Evolutionary conservation across 73 alveolate genomes (phyloP), one percentile per base, ranked within the genome.

Genomic region (Paramecium caudatum): DNA sequence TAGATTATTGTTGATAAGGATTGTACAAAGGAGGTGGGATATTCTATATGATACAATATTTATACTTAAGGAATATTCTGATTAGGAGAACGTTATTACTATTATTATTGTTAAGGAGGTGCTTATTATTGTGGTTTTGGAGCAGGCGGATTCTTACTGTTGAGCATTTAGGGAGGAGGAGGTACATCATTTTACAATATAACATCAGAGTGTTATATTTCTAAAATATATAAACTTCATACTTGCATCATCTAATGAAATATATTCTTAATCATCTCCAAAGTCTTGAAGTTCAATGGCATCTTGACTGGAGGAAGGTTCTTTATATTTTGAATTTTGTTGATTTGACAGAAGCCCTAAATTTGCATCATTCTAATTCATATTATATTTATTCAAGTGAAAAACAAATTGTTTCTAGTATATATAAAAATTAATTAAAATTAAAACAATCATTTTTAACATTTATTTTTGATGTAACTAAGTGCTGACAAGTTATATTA

Each of bases 261-360:
- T 23, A 27, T 55, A 55, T 55, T 55, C 80, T 21, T 55, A 23
- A 23, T 55, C 80, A 19, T 55, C 80, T 55, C 80, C 80, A 10
- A 27, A 55, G 30, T 55, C 80, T 25, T 55, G 12, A 9, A 55
- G 9, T 55, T 55, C 80, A 55, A 23, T 27, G 30, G 23, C 80
- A 23, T 55, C 45, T 37, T 1, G 23, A 7, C 16, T 23, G 46
- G 8, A 5, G 4, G 23, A 27, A 13, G 45, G 80, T 55, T 55
- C 80, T 55, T 55, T 5, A 15, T 55, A 55, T 55, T 55, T 55
- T 27, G 15, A 16, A 21, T 55, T 55, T 27, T 37, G 30, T 55
- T 55, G 8, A 10, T 55, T 55, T 5, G 80, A 55, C 30, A 55
- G 12, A 4, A 55, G 30, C 12, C 80, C 80, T 21, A 55, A 55